Evolutionary conservation across 1,284 basidiomycete genomes (phyloP).

Genomic region (Heterobasidion irregulare): DNA sequence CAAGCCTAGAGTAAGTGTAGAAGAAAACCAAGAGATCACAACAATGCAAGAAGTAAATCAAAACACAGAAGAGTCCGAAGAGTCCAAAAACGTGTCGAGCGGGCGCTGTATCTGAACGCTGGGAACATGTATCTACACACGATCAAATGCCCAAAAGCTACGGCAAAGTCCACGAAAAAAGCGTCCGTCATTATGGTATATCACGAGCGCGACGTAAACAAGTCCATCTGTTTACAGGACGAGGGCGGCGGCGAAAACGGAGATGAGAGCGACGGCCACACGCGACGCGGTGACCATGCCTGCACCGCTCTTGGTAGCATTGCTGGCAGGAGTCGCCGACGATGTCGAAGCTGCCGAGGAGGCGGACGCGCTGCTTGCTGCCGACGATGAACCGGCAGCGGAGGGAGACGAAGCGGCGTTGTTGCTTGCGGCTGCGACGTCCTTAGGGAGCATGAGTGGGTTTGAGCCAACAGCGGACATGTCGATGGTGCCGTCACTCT

Average conservation of each 20-base stretch:
- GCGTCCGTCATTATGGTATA: not conserved
- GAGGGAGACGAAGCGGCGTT: constrained; percentile 14
- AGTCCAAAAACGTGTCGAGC: constrained; percentile 1
- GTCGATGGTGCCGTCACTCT: constrained; percentile 43
- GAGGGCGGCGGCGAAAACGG: constrained; percentile 44
- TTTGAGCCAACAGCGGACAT: constrained; percentile 32
- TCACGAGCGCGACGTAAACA: not conserved
- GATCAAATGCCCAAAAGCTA: constrained; percentile 1
- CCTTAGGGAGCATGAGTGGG: constrained; percentile 50
- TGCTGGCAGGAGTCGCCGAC: constrained; percentile 16
- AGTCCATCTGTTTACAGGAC: constrained; percentile 34
- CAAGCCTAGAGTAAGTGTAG: constrained; percentile 19
- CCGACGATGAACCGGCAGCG: constrained; percentile 18
- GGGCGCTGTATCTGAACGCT: not conserved
- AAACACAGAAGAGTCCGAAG: constrained; percentile 6
- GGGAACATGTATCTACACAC: constrained; percentile 1
- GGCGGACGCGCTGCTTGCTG: constrained; percentile 19
- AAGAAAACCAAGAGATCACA: constrained; percentile 10
- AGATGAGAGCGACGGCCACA: constrained; percentile 39
- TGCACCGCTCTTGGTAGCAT: constrained; percentile 34
- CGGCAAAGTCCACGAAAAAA: not conserved
- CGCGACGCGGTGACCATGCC: constrained; percentile 39
- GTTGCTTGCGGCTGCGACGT: constrained; percentile 34
- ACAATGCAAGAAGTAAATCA: constrained; percentile 10
- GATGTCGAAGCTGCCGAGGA: constrained; percentile 19